Conservation (phyloP, 163 green algal species). For the Scenedesmus sp. region DNA sequence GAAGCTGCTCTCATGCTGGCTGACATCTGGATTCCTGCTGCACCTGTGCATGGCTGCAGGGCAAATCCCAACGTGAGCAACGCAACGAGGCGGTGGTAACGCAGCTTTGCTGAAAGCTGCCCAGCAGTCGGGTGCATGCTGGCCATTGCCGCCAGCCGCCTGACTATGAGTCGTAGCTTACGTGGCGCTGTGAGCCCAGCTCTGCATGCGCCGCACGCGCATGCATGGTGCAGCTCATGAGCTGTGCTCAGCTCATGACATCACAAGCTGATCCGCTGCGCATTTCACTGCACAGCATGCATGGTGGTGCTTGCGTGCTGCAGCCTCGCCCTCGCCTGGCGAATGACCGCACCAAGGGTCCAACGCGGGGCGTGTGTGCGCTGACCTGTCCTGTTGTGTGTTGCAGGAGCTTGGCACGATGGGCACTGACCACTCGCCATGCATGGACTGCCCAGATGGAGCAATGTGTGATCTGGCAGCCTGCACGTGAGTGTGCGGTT, state of each 20-base stretch:
- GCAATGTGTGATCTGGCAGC: not conserved
- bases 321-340: no score
- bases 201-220: no score
- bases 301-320: no score
- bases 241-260: not conserved
- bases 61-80: not conserved
- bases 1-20: no score
- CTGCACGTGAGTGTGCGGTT: not conserved
- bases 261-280: not conserved
- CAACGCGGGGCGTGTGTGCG: not conserved
- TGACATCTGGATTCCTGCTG: not conserved
- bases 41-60: not conserved
- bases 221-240: no score
- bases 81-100: not conserved
- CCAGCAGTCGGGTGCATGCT: no score
- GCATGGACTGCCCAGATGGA: not conserved
- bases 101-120: no score
- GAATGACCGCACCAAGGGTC: no score
- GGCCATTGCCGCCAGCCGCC: no score
- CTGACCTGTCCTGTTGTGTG: not conserved
- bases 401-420: not conserved
- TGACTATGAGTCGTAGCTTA: no score
- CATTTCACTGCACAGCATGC: no score
- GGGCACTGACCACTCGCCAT: not conserved
- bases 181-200: no score